Evolutionary conservation across 1,284 basidiomycete genomes (phyloP), one percentile per base, ranked within the genome.

Genomic region (Trametes sp.): DNA sequence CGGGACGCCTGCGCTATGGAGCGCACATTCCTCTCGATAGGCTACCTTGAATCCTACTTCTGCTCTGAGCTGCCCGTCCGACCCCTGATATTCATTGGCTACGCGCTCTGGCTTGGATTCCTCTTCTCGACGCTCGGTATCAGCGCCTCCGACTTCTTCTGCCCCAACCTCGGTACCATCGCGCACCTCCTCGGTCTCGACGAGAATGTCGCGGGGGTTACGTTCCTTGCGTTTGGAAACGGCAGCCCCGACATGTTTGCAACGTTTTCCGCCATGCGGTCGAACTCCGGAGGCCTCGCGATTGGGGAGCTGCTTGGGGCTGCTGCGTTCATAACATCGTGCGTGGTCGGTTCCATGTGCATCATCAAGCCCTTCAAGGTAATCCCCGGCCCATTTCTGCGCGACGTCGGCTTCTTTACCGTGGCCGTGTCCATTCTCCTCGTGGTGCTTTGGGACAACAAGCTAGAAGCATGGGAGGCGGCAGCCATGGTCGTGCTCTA

Each of bases 231-330:
- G 0, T 95, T 97, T 73, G 95, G 96, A 45, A 98, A 97, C 73
- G 95, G 94, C 31, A 94, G 92, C 68, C 95, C 95, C 0, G 95
- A 97, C 75, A 85, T 96, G 6, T 98, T 98, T 75, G 92, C 94
- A 13, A 98, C 97, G 0, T 98, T 97, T 75, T 93, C 94, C 0
- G 94, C 97, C 19, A 94, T 99, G 87, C 88, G 88, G 50, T 83
- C 89, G 16, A 82, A 90, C 70, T 94, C 95, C 0, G 95, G 96
- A 8, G 88, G 93, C 57, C 79, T 99, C 56, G 97, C 97, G 0
- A 88, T 99, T 53, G 97, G 97, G 41, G 97, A 99, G 77, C 84
- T 99, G 6, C 82, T 99, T 24, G 97, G 97, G 16, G 97, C 97
- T 1, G 96, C 97, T 1, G 88, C 94, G 1, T 99, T 98, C 79